Percentiles rank a stretch among this genome's conserved stretches.
Evolutionary conservation across 257 asterid genomes (phyloP).

Genomic region (Petunia secreta): DNA sequence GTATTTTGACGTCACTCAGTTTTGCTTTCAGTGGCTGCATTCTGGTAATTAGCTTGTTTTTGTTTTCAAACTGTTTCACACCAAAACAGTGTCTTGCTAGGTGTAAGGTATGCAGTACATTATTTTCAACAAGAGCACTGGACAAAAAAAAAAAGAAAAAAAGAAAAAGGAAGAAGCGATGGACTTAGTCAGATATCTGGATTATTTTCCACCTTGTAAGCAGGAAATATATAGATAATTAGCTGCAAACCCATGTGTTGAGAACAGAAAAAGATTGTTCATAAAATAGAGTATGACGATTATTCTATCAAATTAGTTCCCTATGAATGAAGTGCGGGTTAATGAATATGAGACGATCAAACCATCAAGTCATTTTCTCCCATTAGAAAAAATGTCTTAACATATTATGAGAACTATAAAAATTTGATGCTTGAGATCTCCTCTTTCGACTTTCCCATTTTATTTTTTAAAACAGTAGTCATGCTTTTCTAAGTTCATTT

Average conservation of each 20-base stretch:
- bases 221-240: neutral
- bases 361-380: neutral
- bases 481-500: conserved; percentile 17
- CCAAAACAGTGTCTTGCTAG: conserved; percentile 12
- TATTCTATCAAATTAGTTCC: no score
- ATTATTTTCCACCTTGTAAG: conserved; percentile 14
- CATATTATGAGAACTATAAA: neutral
- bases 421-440: neutral
- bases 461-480: conserved; percentile 21
- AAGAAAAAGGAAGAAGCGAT: neutral
- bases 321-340: no score
- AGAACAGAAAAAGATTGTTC: conserved; percentile 5
- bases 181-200: neutral
- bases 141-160: neutral
- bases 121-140: conserved; percentile 7
- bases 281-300: neutral
- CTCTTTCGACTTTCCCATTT: neutral
- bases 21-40: conserved; percentile 93
- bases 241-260: conserved; percentile 9
- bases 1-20: conserved; percentile 82
- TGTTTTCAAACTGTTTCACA: conserved; percentile 21
- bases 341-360: no score
- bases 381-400: neutral
- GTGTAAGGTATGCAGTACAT: conserved; percentile 10
- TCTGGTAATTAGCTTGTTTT: conserved; percentile 64